phyloP scores from a whole-genome alignment of 2,329 filamentous ascomycete genomes.

The Cladophialophora immunda region DNA sequence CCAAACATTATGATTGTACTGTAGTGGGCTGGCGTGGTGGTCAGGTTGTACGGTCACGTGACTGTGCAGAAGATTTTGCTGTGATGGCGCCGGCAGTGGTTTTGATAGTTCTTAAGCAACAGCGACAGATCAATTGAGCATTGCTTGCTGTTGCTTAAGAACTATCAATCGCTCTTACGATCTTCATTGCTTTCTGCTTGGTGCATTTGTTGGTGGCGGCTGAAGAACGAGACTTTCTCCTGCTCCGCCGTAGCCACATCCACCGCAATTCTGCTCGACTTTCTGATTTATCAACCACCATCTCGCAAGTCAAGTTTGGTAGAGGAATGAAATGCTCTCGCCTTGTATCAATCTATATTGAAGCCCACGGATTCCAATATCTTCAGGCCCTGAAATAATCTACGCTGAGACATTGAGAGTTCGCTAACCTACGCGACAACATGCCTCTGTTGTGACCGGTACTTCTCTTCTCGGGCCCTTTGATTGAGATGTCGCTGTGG shows the following conservation, averaged over 20 bases:
- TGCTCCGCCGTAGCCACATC: not conserved
- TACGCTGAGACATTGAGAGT: not conserved
- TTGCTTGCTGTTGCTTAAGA: too few species aligned
- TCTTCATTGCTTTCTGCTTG: not conserved
- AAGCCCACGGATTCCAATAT: not conserved
- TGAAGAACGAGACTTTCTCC: not conserved
- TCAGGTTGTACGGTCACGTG: too few species aligned
- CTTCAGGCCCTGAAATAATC: not conserved
- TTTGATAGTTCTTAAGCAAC: too few species aligned
- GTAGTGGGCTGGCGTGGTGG: too few species aligned
- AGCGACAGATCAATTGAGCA: too few species aligned
- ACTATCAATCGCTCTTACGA: too few species aligned
- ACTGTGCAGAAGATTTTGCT: too few species aligned
- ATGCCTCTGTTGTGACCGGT: not conserved
- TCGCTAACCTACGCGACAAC: not conserved
- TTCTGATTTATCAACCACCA: not conserved
- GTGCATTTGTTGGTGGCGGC: not conserved
- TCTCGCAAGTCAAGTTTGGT: not conserved
- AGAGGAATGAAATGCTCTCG: not conserved
- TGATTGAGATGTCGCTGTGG: not conserved
- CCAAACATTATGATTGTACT: not conserved
- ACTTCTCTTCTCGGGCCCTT: not conserved
- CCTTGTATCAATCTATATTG: not conserved
- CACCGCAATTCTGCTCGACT: not conserved
- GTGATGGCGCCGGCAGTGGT: too few species aligned